Percentiles rank a stretch among this genome's conserved stretches.
These are phyloP conservation scores for Escallonia rubra DNA, from an alignment of 129 eudicot genomes.

Conservation along the genomic window DNA sequence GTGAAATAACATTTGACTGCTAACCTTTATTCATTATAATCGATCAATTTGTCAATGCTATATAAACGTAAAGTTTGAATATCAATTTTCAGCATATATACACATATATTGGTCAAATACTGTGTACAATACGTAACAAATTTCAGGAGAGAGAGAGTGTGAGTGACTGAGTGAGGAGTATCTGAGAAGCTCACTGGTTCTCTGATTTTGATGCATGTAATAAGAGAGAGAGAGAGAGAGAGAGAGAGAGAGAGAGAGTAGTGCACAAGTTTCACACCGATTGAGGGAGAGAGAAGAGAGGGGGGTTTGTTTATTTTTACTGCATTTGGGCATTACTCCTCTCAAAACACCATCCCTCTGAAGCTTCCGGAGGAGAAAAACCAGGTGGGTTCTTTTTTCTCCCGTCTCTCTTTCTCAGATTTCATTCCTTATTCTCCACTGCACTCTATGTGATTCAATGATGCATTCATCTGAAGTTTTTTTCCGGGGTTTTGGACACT, in stretches of 20 bases:
- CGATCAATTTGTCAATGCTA: too few species aligned
- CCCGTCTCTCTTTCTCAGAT: conserved; percentile 8
- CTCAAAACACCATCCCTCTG: conserved; percentile 23
- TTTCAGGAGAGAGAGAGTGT: background rate
- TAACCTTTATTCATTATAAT: too few species aligned
- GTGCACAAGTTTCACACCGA: conserved; percentile 40
- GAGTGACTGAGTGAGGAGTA: conserved; percentile 28
- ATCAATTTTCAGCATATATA: too few species aligned
- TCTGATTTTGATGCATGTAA: conserved; percentile 74
- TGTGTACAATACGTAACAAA: conserved; percentile 5
- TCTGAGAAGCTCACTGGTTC: conserved; percentile 61
- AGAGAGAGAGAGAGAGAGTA: conserved; percentile 14
- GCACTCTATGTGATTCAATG: conserved; percentile 6
- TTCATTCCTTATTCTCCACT: background rate
- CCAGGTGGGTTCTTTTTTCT: conserved; percentile 24
- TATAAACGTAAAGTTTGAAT: too few species aligned
- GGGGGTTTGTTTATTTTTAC: conserved; percentile 11
- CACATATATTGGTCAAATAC: background rate
- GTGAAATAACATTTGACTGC: too few species aligned
- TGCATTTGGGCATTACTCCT: conserved; percentile 31
- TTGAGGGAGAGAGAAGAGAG: conserved; percentile 22
- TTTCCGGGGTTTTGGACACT: conserved; percentile 14
- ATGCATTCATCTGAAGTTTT: conserved; percentile 18
- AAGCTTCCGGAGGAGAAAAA: conserved; percentile 24
- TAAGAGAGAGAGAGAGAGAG: conserved; percentile 18